Evolutionary conservation across 2,329 filamentous ascomycete genomes (phyloP).

Genomic region (Botrytis tulipae): DNA sequence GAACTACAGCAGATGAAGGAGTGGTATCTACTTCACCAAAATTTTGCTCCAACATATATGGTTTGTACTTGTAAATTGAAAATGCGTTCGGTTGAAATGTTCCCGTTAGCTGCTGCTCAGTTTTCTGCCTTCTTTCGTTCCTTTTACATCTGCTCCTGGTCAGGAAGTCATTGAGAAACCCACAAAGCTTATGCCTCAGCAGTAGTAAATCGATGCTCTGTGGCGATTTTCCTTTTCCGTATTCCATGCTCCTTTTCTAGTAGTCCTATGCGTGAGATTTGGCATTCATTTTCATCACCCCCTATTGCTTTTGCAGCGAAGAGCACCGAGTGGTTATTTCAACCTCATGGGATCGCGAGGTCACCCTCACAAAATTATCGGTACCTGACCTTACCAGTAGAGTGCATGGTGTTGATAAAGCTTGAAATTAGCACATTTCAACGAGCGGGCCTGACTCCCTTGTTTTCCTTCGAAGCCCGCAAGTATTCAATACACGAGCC

Average conservation of each 20-base stretch:
- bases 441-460: not conserved
- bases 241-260: not conserved
- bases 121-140: not conserved
- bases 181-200: not conserved
- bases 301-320: not conserved
- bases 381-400: not conserved
- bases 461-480: no score
- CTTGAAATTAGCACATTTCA: not conserved
- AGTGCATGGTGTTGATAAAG: not conserved
- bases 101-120: not conserved
- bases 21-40: not conserved
- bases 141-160: not conserved
- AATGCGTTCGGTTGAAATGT: not conserved
- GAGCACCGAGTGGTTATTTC: not conserved
- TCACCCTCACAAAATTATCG: not conserved
- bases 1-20: not conserved
- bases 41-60: not conserved
- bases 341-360: not conserved
- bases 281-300: not conserved
- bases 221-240: not conserved
- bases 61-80: not conserved
- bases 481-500: no score
- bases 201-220: not conserved
- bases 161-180: not conserved
- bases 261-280: no score